Conservation (phyloP, 2,329 filamentous ascomycete species). For the Sporothrix humicola region DNA sequence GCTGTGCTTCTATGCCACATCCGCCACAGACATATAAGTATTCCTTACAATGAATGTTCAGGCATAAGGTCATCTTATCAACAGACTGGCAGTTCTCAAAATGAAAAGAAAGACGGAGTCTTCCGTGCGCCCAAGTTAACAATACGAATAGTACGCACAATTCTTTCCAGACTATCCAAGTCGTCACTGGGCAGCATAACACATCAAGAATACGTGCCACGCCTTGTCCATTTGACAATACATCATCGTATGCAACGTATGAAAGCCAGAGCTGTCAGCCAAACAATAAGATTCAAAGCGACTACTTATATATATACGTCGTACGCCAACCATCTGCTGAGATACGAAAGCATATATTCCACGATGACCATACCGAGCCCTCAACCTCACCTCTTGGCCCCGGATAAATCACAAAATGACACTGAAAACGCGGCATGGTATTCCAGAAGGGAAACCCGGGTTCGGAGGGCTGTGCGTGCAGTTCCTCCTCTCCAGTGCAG, state of each 20-base stretch:
- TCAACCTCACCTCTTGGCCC: too few relatives aligned
- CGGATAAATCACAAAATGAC: background rate
- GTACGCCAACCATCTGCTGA: too few relatives aligned
- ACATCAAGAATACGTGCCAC: background rate
- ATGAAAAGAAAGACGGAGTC: too few relatives aligned
- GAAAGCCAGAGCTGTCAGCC: too few relatives aligned
- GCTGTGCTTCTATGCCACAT: too few relatives aligned
- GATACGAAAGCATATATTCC: too few relatives aligned
- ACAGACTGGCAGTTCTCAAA: background rate
- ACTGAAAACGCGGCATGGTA: background rate
- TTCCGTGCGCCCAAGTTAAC: too few relatives aligned
- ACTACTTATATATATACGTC: too few relatives aligned
- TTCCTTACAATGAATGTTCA: too few relatives aligned
- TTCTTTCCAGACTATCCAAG: background rate
- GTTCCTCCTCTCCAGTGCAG: slow-evolving; percentile 10
- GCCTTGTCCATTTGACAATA: background rate
- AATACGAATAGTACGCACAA: background rate
- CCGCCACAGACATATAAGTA: too few relatives aligned
- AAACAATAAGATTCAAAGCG: too few relatives aligned
- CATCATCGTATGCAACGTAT: background rate
- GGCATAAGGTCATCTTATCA: background rate
- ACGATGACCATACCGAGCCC: too few relatives aligned
- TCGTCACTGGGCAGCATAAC: slow-evolving; percentile 5
- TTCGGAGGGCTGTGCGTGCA: background rate
- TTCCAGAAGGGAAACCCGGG: slow-evolving; percentile 9